A percentile compares a stretch with the other conserved stretches of the same genome.
These are phyloP conservation scores for Pelargonium fulgidum DNA, from an alignment of 441 rosid species.

Conservation along the genomic window DNA sequence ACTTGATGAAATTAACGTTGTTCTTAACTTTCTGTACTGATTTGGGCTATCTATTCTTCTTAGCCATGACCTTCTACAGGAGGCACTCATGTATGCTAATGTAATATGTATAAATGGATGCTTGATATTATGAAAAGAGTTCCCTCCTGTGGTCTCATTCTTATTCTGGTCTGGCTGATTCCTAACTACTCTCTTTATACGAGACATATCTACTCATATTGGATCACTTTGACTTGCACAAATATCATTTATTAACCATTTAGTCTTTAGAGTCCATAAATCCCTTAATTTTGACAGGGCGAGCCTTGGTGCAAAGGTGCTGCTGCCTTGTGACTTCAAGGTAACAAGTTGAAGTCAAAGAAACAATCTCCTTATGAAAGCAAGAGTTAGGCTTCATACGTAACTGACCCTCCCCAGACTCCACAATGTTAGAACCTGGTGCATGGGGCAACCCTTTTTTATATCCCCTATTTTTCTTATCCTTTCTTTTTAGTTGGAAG, in stretches of 20 bases:
- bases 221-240: not conserved
- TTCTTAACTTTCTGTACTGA: not conserved
- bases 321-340: too few species aligned
- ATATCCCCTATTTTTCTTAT: not conserved
- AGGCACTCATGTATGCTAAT: not conserved
- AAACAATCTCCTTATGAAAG: too few species aligned
- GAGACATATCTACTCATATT: too few species aligned
- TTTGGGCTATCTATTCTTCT: not conserved
- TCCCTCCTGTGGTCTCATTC: not conserved
- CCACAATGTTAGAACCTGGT: too few species aligned
- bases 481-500: not conserved
- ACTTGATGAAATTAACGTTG: not conserved
- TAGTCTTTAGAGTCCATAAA: not conserved
- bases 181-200: too few species aligned
- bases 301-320: too few species aligned
- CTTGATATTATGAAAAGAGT: not conserved
- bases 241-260: not conserved
- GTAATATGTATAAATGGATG: not conserved
- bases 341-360: too few species aligned
- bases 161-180: too few species aligned
- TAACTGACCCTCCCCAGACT: too few species aligned
- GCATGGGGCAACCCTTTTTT: not conserved
- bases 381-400: too few species aligned
- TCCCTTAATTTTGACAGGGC: too few species aligned
- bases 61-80: not conserved